Conservation (phyloP, 2,329 filamentous ascomycete species). For the Alternaria panax region DNA sequence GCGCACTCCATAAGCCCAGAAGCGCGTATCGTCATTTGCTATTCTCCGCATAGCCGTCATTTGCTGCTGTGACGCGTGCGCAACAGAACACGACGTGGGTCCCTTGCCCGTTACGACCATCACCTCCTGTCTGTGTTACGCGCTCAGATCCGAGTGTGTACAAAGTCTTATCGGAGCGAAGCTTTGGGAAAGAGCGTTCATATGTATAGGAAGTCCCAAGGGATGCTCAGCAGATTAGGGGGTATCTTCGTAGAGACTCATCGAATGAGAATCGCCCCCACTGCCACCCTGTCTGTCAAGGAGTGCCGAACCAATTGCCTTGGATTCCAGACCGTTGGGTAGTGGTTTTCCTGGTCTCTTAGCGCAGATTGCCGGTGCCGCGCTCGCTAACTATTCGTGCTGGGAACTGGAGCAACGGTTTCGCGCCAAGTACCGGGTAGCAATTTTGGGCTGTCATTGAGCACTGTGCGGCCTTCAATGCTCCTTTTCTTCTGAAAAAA, state of each 20-base stretch:
- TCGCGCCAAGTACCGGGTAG: background rate
- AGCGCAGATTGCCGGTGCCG: conserved; percentile 9
- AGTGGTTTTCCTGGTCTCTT: background rate
- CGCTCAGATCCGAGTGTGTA: background rate
- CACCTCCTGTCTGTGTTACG: background rate
- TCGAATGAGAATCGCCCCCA: background rate
- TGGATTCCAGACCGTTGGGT: background rate
- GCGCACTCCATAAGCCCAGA: background rate
- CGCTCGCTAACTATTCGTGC: background rate
- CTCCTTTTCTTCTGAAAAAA: background rate
- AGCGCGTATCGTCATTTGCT: background rate
- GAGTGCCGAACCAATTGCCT: conserved; percentile 1
- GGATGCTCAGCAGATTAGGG: background rate
- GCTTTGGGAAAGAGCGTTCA: background rate
- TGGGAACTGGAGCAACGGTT: conserved; percentile 10
- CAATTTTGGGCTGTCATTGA: conserved; percentile 2
- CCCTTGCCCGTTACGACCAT: background rate
- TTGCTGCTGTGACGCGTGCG: background rate
- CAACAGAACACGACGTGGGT: background rate
- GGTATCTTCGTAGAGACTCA: background rate
- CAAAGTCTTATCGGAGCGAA: background rate
- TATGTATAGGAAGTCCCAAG: background rate
- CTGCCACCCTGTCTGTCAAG: background rate
- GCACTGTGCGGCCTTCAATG: background rate
- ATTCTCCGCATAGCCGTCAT: background rate